These are phyloP conservation scores for Chalara sp. DNA, from an alignment of 2,329 filamentous ascomycete species.

Conservation along the genomic window DNA sequence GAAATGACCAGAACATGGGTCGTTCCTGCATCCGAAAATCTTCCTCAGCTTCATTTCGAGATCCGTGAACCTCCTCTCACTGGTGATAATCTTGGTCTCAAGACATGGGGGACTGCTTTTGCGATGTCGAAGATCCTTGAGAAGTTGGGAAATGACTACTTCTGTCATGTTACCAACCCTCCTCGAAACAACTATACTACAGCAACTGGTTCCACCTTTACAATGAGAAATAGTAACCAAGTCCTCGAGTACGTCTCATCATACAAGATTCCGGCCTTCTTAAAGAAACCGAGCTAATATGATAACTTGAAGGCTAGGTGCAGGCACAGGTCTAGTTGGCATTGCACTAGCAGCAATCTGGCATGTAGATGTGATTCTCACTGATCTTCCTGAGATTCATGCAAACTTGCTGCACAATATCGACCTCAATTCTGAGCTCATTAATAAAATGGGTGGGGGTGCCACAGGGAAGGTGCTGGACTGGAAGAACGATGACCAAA, in stretches of 20 bases:
- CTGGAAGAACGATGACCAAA: conserved; percentile 25
- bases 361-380: conserved; percentile 61
- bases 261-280: background rate
- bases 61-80: conserved; percentile 85
- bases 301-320: conserved; percentile 68
- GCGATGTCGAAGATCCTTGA: conserved; percentile 70
- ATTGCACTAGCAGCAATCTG: conserved; percentile 74
- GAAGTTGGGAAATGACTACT: conserved; percentile 25
- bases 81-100: conserved; percentile 81
- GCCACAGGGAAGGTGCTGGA: conserved; percentile 59
- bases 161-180: conserved; percentile 28
- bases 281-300: background rate
- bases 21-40: conserved; percentile 39
- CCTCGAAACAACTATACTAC: background rate
- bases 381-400: conserved; percentile 78
- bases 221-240: background rate
- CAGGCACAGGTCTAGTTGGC: conserved; percentile 87
- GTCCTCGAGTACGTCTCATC: conserved; percentile 1
- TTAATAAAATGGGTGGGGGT: conserved; percentile 48
- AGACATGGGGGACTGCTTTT: conserved; percentile 93
- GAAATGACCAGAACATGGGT: conserved; percentile 54
- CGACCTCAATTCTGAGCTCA: conserved; percentile 50
- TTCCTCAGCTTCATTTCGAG: conserved; percentile 52
- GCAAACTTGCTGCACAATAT: conserved; percentile 74
- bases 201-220: no score